These are phyloP conservation scores for Diaporthe helianthi DNA, from an alignment of 2,329 filamentous ascomycete genomes.

Conservation along the genomic window DNA sequence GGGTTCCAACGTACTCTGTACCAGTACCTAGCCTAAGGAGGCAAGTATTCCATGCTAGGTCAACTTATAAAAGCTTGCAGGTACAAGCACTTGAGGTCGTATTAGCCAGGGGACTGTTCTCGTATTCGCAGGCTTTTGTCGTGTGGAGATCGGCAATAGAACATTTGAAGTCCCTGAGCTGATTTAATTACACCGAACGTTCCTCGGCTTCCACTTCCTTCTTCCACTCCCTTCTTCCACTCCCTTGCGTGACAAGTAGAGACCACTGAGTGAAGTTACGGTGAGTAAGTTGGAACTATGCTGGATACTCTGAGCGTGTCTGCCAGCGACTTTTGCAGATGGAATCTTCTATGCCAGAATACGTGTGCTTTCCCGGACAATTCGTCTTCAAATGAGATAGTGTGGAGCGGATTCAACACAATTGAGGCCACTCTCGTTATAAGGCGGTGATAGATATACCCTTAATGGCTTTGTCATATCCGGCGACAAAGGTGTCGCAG, in stretches of 20 bases:
- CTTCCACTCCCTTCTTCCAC: not conserved
- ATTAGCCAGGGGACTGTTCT: not conserved
- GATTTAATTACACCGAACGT: not conserved
- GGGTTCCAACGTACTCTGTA: too few relatives aligned
- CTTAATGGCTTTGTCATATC: constrained; percentile 23
- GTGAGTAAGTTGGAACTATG: not conserved
- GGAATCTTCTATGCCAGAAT: constrained; percentile 10
- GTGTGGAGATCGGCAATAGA: too few relatives aligned
- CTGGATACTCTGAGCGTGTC: not conserved
- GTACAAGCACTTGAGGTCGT: too few relatives aligned
- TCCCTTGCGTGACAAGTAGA: not conserved
- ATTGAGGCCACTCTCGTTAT: constrained; percentile 20
- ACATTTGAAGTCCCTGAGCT: too few relatives aligned
- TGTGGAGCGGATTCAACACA: not conserved
- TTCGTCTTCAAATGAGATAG: not conserved
- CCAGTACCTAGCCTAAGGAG: not conserved
- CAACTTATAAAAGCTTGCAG: not conserved
- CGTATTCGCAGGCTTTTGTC: not conserved
- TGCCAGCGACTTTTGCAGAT: not conserved
- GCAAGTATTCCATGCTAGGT: not conserved
- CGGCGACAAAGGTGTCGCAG: not conserved
- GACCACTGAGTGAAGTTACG: not conserved
- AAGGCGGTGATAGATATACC: not conserved
- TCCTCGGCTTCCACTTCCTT: too few relatives aligned
- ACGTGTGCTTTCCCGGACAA: not conserved